phyloP scores from a whole-genome alignment of 805 yeast genomes.

The Yarrowia divulgata region DNA sequence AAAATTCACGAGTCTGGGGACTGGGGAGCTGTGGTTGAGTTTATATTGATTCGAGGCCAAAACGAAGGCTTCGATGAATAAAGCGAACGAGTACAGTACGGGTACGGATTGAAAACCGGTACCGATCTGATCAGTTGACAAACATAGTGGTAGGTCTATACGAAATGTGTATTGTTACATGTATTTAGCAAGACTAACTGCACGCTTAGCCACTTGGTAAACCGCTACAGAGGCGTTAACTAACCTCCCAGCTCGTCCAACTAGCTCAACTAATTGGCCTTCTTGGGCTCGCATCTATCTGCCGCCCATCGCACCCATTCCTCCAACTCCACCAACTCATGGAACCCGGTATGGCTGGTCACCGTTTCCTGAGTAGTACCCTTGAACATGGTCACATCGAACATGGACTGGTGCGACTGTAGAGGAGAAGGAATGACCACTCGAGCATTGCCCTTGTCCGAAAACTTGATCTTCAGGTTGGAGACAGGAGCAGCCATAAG shows the following conservation, averaged over 20 bases:
- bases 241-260: background rate
- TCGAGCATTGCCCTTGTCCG: conserved; percentile 39
- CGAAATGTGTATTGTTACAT: background rate
- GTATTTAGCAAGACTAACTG: background rate
- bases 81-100: no score
- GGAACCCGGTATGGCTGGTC: conserved; percentile 45
- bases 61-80: no score
- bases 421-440: conserved; percentile 45
- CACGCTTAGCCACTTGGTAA: no score
- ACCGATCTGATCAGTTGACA: no score
- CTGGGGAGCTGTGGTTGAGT: background rate
- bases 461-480: conserved; percentile 37
- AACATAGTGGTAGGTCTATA: background rate
- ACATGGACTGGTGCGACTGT: conserved; percentile 45
- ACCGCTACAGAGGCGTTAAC: no score
- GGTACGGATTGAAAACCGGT: background rate
- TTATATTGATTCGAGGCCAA: background rate
- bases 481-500: conserved; percentile 45
- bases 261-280: background rate
- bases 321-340: conserved; percentile 51
- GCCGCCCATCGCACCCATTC: conserved; percentile 50
- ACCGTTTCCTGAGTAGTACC: conserved; percentile 37
- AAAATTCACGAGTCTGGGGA: no score
- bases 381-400: conserved; percentile 42
- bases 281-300: conserved; percentile 29